Base-by-base conservation (phyloP, 2,329 filamentous ascomycete species). In the Paecilomyces formosus region DNA sequence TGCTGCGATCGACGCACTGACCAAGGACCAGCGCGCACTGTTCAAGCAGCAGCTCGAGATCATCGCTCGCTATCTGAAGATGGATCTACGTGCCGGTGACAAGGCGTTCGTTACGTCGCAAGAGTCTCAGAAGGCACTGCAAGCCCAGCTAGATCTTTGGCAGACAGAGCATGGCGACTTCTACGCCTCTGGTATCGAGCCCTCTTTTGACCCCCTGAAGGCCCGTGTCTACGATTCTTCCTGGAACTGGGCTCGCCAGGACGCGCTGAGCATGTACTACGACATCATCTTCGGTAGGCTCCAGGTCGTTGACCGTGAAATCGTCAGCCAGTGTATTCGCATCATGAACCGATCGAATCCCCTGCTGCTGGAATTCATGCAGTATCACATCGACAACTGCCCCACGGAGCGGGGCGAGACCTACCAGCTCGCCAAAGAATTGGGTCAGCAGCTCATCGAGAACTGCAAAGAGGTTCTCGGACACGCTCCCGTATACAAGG, bases 261-360 rank as follows among this genome's bases (percentile, higher is more conserved):
- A 99, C 74, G 94, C 93, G 28, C 85, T 99, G 57, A 94, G 84
- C 79, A 99, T 99, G 93, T 99, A 94, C 81, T 99, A 92, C 78
- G 94, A 99, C 71, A 95, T 99, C 71, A 97, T 99, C 71, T 99
- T 99, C 68, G 94, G 94, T 59, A 87, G 94, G 61, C 85, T 99
- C 57, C 86, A 94, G 79, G 90, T 88, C 55, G 89, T 99, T 49
- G 94, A 99, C 70, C 90, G 94, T 63, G 94, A 99, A 76, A 99
- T 97, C 68, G 94, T 99, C 72, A 97, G 92, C 77, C 92, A 92
- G 74, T 99, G 94, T 78, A 97, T 99, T 70, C 89, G 91, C 65
- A 94, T 99, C 78, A 99, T 99, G 94, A 99, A 97, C 81, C 89
- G 94, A 62, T 96, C 94, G 33, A 99, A 97, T 73, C 94, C 94